Conservation (phyloP, 2,329 filamentous ascomycete species). For the Teratosphaeria destructans region DNA sequence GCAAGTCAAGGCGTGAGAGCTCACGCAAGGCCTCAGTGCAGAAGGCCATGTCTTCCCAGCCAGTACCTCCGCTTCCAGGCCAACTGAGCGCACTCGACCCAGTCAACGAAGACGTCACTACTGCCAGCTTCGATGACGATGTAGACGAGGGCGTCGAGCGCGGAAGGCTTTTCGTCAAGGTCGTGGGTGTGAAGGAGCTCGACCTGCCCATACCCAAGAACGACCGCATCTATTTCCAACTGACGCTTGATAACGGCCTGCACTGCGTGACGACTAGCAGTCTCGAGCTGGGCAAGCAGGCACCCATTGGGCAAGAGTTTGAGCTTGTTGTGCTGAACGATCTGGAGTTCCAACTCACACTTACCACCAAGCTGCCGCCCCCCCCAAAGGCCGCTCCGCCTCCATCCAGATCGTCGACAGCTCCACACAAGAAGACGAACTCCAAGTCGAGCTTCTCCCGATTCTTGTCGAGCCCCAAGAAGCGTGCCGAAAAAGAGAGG, state of each 20-base stretch:
- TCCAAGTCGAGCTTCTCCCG: constrained; percentile 59
- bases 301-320: constrained; percentile 95
- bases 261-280: constrained; percentile 96
- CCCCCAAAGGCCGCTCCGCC: constrained; percentile 10
- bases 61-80: constrained; percentile 74
- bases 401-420: constrained; percentile 52
- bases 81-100: constrained; percentile 62
- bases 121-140: constrained; percentile 37
- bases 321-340: constrained; percentile 95
- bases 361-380: constrained; percentile 81
- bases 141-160: constrained; percentile 70
- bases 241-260: constrained; percentile 95
- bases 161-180: constrained; percentile 91
- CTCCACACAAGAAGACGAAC: constrained; percentile 39
- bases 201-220: constrained; percentile 83
- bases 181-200: constrained; percentile 94
- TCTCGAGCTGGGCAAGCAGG: constrained; percentile 83
- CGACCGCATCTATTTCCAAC: constrained; percentile 85
- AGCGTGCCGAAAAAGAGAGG: constrained; percentile 87
- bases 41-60: constrained; percentile 34
- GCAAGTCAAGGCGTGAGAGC: constrained; percentile 59
- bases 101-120: constrained; percentile 59
- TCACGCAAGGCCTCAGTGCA: constrained; percentile 45
- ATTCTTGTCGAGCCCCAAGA: constrained; percentile 89
- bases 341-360: constrained; percentile 94